A percentile compares a stretch with the other conserved stretches of the same genome.
Evolutionary conservation across 257 asterid genomes (phyloP).

Genomic region (Ocimum tenuiflorum): DNA sequence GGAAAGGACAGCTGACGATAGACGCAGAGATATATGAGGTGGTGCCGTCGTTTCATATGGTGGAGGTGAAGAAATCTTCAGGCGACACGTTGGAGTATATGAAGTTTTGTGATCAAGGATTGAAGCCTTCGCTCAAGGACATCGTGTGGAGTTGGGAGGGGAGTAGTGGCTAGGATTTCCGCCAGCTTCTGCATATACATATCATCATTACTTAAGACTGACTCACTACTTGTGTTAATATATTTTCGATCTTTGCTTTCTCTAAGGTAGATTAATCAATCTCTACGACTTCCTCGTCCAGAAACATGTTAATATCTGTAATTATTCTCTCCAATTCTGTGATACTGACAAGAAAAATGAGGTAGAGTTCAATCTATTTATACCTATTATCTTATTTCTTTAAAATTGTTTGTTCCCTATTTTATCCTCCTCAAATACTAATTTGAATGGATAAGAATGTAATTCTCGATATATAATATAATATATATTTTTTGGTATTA

Average conservation of each 20-base stretch:
- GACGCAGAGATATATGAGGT: constrained; percentile 88
- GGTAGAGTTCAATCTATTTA: neutral
- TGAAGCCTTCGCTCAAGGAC: constrained; percentile 83
- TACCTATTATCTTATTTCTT: neutral
- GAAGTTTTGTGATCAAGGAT: constrained; percentile 60
- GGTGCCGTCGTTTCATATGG: constrained; percentile 79
- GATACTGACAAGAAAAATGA: neutral
- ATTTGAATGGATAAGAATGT: no score
- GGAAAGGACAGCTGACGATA: constrained; percentile 66
- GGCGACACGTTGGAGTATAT: constrained; percentile 79
- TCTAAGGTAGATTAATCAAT: constrained; percentile 5
- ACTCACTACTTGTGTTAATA: neutral
- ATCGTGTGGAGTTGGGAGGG: constrained; percentile 64
- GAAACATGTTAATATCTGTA: neutral
- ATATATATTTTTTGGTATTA: no score
- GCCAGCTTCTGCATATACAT: neutral
- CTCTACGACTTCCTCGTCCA: no score
- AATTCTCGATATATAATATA: no score
- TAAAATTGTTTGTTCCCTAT: no score
- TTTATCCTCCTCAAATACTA: no score
- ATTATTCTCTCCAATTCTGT: neutral
- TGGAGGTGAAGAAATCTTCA: constrained; percentile 70
- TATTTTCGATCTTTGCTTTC: neutral
- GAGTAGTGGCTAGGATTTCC: constrained; percentile 10
- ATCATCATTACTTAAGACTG: no score